Base-by-base conservation (phyloP, 2,329 filamentous ascomycete genomes). In the Neurospora sp. region DNA sequence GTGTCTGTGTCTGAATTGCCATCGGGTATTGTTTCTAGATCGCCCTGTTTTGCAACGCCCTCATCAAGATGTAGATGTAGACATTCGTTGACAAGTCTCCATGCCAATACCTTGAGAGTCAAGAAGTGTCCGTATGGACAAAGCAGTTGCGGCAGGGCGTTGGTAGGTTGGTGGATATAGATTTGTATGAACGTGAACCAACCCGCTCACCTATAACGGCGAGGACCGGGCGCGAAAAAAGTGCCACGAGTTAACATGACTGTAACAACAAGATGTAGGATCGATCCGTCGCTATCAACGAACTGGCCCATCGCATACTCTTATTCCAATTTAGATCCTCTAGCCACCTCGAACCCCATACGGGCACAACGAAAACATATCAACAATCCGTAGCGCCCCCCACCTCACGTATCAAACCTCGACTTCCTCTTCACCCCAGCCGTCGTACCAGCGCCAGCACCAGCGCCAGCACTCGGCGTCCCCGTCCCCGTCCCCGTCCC, bases 361-460 rank as follows among this genome's bases (percentile, higher is more conserved):
- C 5, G 5, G 5, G 19, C 19, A 52, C 19, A 52, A 13, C 11
- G 46, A 23, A 28, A 52, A 52, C 11, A 43, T 43, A 19, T 19
- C 17, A 19, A 10, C n/a, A 43, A 43, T 43, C 42, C 42, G 42
- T 19, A 43, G 42, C 42, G 17, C 17, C n/a, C 42, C n/a, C 9
- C 17, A 36, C 38, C 15, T 42, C 66, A 73, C 36, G 67, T 68
- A 72, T 74, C 72, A 66, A 68, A 73, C 68, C 72, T 73, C 23
- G 70, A 71, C 70, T 71, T 73, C 71, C 71, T 72, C 68, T 68
- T 68, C 52, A 68, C 66, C 46, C 72, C 80, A 79, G 68, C 76
- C 75, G 73, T 80, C 80, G 39, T 5, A 74, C 68, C 74, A 40
- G 69, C 75, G 6, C 72, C 73, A 4, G 70, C 69, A 33, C 72